phyloP scores from a whole-genome alignment of 139 green algal genomes.

The Picochlorum sp. region DNA sequence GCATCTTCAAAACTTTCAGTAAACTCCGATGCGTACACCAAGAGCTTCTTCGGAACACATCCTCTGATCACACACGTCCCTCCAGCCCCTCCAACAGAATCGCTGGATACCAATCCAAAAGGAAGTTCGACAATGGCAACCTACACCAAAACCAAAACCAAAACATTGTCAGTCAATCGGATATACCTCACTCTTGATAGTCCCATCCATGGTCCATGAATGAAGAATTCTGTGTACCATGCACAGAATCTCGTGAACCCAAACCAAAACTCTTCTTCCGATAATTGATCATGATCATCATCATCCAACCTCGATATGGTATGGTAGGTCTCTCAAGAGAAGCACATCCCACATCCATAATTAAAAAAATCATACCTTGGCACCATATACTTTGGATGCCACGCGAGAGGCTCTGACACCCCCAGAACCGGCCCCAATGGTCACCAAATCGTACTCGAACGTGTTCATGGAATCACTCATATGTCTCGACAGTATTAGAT shows the following conservation, averaged over 20 bases:
- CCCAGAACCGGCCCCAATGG: constrained; percentile 82
- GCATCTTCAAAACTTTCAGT: constrained; percentile 57
- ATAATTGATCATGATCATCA: too few relatives aligned
- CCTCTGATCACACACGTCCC: constrained; percentile 75
- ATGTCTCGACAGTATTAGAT: not conserved
- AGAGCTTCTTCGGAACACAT: constrained; percentile 71
- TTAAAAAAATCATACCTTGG: constrained; percentile 15
- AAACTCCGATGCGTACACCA: constrained; percentile 46
- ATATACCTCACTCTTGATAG: not conserved
- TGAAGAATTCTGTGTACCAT: too few relatives aligned
- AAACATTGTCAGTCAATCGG: not conserved
- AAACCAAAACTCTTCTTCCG: not conserved
- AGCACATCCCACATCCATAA: too few relatives aligned
- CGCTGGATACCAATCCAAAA: constrained; percentile 67
- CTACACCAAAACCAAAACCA: constrained; percentile 50
- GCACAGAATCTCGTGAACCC: not conserved
- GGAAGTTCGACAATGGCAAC: constrained; percentile 89
- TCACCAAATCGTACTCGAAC: constrained; percentile 79
- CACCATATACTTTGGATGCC: constrained; percentile 44
- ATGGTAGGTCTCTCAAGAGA: too few relatives aligned
- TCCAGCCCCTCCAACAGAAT: constrained; percentile 62
- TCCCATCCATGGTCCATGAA: too few relatives aligned
- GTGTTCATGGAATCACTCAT: not conserved
- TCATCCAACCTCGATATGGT: too few relatives aligned
- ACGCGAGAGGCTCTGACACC: constrained; percentile 72